phyloP scores from a whole-genome alignment of 257 asterid species.

The Verbascum thapsus region DNA sequence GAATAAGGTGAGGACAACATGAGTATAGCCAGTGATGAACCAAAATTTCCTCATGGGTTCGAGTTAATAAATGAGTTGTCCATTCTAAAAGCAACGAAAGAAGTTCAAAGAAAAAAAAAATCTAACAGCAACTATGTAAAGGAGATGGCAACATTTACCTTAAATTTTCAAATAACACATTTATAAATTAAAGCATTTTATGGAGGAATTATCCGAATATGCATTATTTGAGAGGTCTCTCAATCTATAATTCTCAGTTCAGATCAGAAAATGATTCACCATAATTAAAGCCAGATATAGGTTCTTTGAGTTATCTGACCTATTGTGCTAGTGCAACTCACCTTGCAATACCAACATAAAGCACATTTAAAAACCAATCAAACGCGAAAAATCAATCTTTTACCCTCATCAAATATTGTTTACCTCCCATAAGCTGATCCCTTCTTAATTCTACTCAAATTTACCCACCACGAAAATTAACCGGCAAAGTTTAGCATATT shows the following conservation, averaged over 20 bases:
- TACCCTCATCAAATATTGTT: not conserved
- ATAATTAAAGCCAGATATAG: not conserved
- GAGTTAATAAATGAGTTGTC: not conserved
- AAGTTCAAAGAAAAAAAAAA: no score
- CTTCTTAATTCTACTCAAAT: conserved; percentile 13
- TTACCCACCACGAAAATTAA: not conserved
- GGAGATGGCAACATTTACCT: not conserved
- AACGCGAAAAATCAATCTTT: not conserved
- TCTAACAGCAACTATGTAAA: no score
- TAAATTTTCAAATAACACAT: not conserved
- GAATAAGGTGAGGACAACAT: not conserved
- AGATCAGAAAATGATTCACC: not conserved
- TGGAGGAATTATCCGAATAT: not conserved
- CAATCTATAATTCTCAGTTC: not conserved
- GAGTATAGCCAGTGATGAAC: not conserved
- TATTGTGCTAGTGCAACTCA: not conserved
- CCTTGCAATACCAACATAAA: not conserved
- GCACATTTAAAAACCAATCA: not conserved
- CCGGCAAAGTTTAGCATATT: not conserved
- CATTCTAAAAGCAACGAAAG: not conserved
- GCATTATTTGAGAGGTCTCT: not conserved
- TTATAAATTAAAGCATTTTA: not conserved
- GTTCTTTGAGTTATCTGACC: not conserved
- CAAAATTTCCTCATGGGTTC: not conserved
- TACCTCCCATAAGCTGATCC: conserved; percentile 17